These are phyloP conservation scores for Lolium perenne DNA, from an alignment of 176 grass and related monocot species.

Conservation along the genomic window DNA sequence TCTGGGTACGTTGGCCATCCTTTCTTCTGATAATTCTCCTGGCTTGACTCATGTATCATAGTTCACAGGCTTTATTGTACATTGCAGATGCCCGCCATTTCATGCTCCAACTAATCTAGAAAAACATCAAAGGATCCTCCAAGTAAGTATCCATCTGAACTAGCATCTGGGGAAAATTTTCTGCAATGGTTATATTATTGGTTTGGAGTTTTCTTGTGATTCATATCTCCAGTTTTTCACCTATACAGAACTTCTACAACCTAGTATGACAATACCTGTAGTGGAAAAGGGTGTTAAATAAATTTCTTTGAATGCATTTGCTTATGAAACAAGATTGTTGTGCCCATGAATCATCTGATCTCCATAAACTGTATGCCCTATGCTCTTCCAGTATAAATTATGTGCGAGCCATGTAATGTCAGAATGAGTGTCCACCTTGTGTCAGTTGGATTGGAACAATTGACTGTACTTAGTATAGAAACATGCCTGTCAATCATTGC, in stretches of 20 bases:
- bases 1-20: slow-evolving; percentile 60
- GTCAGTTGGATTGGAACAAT: slow-evolving; percentile 7
- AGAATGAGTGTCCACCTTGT: slow-evolving; percentile 10
- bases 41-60: slow-evolving; percentile 17
- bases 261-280: neutral
- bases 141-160: slow-evolving; percentile 51
- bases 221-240: slow-evolving; percentile 4
- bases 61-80: neutral
- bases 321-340: neutral
- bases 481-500: slow-evolving; percentile 5
- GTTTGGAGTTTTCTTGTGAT: slow-evolving; percentile 12
- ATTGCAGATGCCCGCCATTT: slow-evolving; percentile 72
- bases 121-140: slow-evolving; percentile 67
- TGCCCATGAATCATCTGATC: neutral
- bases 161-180: neutral
- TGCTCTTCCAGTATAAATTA: slow-evolving; percentile 7
- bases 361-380: neutral
- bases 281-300: neutral
- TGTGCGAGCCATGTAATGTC: neutral
- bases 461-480: neutral
- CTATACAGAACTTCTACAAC: neutral
- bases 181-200: neutral
- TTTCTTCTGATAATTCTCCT: slow-evolving; percentile 26
- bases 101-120: slow-evolving; percentile 68
- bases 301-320: neutral